A percentile compares a stretch with the other conserved stretches of the same genome.
phyloP scores from a whole-genome alignment of 2,329 filamentous ascomycete genomes.

The Xylogone sp. region DNA sequence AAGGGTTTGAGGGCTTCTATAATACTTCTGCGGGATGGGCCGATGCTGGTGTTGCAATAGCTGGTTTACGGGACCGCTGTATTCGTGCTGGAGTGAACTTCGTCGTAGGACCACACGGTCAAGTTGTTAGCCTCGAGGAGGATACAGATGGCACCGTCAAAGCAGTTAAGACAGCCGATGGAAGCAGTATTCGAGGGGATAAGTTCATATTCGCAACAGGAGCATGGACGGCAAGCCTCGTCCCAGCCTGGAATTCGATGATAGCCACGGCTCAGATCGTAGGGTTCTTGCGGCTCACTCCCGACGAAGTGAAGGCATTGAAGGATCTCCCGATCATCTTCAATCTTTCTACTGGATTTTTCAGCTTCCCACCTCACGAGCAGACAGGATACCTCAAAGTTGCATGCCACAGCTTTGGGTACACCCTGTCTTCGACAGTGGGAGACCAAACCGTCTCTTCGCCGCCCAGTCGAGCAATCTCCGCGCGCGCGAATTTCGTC shows the following conservation, averaged over 20 bases:
- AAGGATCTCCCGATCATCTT: constrained; percentile 64
- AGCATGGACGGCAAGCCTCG: constrained; percentile 1
- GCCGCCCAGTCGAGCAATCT: neutral
- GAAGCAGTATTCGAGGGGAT: constrained; percentile 27
- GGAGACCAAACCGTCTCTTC: neutral
- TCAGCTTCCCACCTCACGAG: constrained; percentile 63
- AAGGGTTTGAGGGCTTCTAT: constrained; percentile 40
- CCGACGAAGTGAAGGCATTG: constrained; percentile 61
- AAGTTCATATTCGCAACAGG: constrained; percentile 3
- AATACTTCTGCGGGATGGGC: constrained; percentile 11
- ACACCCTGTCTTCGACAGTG: neutral
- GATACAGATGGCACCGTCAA: neutral
- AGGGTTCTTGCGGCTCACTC: constrained; percentile 58
- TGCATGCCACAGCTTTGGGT: neutral
- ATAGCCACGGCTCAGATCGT: constrained; percentile 61
- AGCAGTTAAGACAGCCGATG: constrained; percentile 31
- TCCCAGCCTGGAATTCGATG: constrained; percentile 49
- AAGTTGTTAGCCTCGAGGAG: neutral
- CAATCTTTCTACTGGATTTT: constrained; percentile 65
- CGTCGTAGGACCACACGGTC: constrained; percentile 28
- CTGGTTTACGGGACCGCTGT: neutral
- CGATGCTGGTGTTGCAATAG: constrained; percentile 15
- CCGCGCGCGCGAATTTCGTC: neutral
- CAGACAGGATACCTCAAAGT: constrained; percentile 29
- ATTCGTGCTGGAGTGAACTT: constrained; percentile 36